Conservation (phyloP, 1,284 basidiomycete species). For the Malassezia slooffiae region DNA sequence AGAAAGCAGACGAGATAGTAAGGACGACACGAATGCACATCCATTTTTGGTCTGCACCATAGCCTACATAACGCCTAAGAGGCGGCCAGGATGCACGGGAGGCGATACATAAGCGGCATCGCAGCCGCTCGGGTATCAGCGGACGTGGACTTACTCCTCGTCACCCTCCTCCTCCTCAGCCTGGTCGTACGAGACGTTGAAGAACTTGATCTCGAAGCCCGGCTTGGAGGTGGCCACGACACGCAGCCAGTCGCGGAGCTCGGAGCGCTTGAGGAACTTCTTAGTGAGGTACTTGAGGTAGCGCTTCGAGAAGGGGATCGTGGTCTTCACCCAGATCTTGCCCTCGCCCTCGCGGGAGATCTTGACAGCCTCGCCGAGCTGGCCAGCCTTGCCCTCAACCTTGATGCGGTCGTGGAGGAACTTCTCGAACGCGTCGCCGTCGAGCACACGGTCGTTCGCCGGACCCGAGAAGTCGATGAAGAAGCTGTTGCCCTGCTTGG, state of each 20-base stretch:
- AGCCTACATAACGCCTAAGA: no score
- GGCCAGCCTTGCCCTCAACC: constrained; percentile 57
- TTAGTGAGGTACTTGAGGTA: constrained; percentile 51
- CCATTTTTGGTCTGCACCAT: no score
- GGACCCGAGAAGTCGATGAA: constrained; percentile 89
- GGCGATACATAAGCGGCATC: no score
- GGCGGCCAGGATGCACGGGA: no score
- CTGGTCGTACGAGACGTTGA: constrained; percentile 47
- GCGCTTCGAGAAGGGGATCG: constrained; percentile 48
- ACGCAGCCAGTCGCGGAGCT: constrained; percentile 47
- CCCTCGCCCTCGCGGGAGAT: constrained; percentile 48
- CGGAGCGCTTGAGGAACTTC: constrained; percentile 46
- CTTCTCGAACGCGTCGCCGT: constrained; percentile 79
- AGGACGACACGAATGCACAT: no score
- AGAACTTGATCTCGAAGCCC: constrained; percentile 48
- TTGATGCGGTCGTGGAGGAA: constrained; percentile 89
- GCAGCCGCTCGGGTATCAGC: no score
- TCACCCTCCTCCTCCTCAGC: constrained; percentile 29
- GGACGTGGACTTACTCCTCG: constrained; percentile 15
- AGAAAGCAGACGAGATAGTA: no score
- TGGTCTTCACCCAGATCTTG: constrained; percentile 48
- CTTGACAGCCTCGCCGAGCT: constrained; percentile 51
- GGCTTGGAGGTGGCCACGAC: constrained; percentile 48
- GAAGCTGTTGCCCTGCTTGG: constrained; percentile 80
- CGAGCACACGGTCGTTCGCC: constrained; percentile 77